These are phyloP conservation scores for Cercospora sp. DNA, from an alignment of 2,329 filamentous ascomycete genomes.

Conservation along the genomic window DNA sequence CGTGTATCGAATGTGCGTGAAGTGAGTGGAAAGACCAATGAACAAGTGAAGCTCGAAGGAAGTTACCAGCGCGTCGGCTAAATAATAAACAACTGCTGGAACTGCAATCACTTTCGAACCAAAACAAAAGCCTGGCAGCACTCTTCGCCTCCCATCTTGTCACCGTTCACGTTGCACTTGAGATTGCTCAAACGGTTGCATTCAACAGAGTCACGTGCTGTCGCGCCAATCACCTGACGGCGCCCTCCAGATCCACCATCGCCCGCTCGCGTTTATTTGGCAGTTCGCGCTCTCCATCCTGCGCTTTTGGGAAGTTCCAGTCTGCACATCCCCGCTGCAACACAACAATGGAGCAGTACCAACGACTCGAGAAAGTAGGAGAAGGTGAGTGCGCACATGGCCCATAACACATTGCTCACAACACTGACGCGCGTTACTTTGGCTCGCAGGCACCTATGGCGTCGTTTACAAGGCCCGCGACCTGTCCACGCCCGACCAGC, in stretches of 20 bases:
- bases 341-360: constrained; percentile 60
- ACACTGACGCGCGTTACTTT: neutral
- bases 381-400: constrained; percentile 64
- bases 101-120: neutral
- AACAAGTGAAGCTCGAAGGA: neutral
- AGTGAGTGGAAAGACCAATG: neutral
- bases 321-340: neutral
- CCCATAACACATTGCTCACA: neutral
- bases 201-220: neutral
- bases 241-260: neutral
- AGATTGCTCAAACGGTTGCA: neutral
- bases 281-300: neutral
- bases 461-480: constrained; percentile 94
- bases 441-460: constrained; percentile 77
- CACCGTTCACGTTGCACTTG: neutral
- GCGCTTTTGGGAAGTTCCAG: neutral
- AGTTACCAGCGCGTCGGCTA: neutral
- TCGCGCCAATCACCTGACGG: neutral
- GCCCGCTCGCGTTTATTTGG: neutral
- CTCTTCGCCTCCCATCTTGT: neutral
- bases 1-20: neutral
- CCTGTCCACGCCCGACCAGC: constrained; percentile 70
- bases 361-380: constrained; percentile 94
- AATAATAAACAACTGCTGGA: neutral
- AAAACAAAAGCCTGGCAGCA: neutral